Evolutionary conservation across 225 moss, liverwort and hornwort genomes (phyloP), one percentile per base, ranked within the genome.

Genomic region (Rhytidiadelphus loreus): DNA sequence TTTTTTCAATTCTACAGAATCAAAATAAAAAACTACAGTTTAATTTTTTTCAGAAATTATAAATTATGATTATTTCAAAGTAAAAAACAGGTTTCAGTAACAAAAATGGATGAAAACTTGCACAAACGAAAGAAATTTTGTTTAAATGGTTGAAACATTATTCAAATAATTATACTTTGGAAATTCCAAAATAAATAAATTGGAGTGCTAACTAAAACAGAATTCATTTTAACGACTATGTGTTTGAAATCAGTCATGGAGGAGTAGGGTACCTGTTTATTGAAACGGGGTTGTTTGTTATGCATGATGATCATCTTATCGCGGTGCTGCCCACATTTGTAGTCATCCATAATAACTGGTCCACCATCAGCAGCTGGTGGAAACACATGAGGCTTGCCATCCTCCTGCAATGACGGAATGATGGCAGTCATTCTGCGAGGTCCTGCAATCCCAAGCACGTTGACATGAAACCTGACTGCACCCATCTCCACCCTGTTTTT

Each of bases 261-360:
- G 28, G 18, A 48, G n/a, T n/a, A n/a, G 25, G 25, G 60, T 62
- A 96, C 98, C 90, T 96, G 87, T 73, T 96, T 93, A 80, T 95
- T 96, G 83, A 97, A 97, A 48, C 77, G 75, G 25, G 98, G 98
- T 88, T 94, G 92, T 77, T 96, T 97, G 88, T 96, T 99, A 66
- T 93, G 96, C 96, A 98, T 91, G 53, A 96, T 91, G 74, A 98
- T 9, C 98, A 99, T 96, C 81, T 95, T 95, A 61, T 93, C 92
- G 28, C 88, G 89, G 60, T 95, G 92, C 46, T 93, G 94, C 29
- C 94, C 95, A 55, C 91, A 92, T 80, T 88, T 96, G 81, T 95
- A 95, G 81, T 95, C 94, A 33, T 94, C 91, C 53, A 96, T 82
- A 86, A 99, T 88, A 59, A 90, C 88, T 16, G 93, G 96, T 53